phyloP scores from a whole-genome alignment of 2,329 filamentous ascomycete species.

The Botryotinia calthae region DNA sequence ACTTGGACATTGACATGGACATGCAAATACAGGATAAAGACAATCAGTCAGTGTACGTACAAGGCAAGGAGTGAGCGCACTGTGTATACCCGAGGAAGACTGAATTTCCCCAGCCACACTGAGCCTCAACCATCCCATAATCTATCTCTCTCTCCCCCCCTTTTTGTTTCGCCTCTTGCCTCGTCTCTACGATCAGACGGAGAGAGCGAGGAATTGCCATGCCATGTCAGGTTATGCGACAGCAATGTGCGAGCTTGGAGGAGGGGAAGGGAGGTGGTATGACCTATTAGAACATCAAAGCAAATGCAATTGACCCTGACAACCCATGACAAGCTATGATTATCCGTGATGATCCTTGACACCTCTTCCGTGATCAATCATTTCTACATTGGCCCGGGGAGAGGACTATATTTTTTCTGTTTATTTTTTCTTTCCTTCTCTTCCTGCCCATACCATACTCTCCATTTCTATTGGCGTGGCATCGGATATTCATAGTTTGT shows the following conservation, averaged over 20 bases:
- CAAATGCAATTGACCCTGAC: not conserved
- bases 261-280: not conserved
- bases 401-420: not conserved
- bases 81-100: not conserved
- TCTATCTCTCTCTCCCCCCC: not conserved
- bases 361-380: not conserved
- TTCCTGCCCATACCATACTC: too few relatives aligned
- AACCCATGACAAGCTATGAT: not conserved
- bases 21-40: not conserved
- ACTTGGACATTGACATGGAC: too few relatives aligned
- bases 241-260: not conserved
- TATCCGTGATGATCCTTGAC: not conserved
- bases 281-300: constrained; percentile 1
- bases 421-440: not conserved
- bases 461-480: not conserved
- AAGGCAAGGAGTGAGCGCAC: not conserved
- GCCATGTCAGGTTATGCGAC: not conserved
- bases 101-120: constrained; percentile 5
- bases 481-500: constrained; percentile 16
- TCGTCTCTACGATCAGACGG: not conserved
- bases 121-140: not conserved
- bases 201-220: not conserved
- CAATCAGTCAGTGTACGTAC: not conserved
- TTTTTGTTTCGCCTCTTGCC: not conserved
- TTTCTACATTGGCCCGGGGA: not conserved